Evolutionary conservation across 2,329 filamentous ascomycete genomes (phyloP).

Genomic region (Cercospora beticola): DNA sequence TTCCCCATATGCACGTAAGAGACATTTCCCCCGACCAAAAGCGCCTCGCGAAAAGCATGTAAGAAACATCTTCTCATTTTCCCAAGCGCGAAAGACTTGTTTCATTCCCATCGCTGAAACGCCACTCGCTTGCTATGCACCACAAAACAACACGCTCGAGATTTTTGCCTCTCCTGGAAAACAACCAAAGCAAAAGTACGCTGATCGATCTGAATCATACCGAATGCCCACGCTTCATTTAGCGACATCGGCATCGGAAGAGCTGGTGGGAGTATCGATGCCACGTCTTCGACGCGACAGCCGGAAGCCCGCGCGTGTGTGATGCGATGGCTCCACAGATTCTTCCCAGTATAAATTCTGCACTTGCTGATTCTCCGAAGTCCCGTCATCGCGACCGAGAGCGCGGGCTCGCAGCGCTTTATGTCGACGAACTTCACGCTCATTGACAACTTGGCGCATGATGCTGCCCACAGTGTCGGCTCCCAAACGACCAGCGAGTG

Average conservation of each 20-base stretch:
- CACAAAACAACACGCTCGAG: constrained; percentile 16
- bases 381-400: constrained; percentile 15
- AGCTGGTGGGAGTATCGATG: constrained; percentile 35
- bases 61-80: not conserved
- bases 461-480: constrained; percentile 41
- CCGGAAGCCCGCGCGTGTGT: constrained; percentile 41
- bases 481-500: constrained; percentile 50
- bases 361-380: constrained; percentile 14
- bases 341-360: constrained; percentile 39
- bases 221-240: constrained; percentile 7
- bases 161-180: not conserved
- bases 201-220: not conserved
- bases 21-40: not conserved
- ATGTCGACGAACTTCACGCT: constrained; percentile 42
- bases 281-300: constrained; percentile 34
- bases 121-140: constrained; percentile 33
- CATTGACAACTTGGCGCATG: constrained; percentile 45
- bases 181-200: not conserved
- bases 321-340: constrained; percentile 38
- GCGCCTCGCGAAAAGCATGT: not conserved
- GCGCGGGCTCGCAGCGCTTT: constrained; percentile 32
- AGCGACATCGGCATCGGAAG: constrained; percentile 26
- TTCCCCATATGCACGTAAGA: not conserved
- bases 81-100: not conserved
- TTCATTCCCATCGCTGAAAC: constrained; percentile 11